Base-by-base conservation (phyloP, 495 filamentous ascomycete species). In the Penicillium nucicola region DNA sequence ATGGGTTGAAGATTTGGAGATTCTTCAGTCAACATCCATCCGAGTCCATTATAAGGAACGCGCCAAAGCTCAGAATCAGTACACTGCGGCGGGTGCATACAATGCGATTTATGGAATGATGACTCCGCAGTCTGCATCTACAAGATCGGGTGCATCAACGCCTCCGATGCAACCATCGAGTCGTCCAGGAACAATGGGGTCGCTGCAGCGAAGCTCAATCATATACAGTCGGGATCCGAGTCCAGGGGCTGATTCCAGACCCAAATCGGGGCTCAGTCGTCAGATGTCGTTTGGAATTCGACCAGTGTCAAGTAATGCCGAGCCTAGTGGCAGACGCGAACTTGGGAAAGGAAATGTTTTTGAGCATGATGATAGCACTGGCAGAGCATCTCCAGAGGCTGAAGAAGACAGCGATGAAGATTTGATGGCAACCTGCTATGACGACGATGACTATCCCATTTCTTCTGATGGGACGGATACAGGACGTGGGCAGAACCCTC, bases 1-100 rank as follows among this genome's bases (percentile, higher is more conserved):
- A 49, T 86, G 83, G 83, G 65, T 84, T 31, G 78, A 84, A 55
- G 78, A 83, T 56, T 55, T 86, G 31, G 84, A 84, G 33, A 78
- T 78, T 23, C 69, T 86, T 11, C 81, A 86, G 58, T 72, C 75
- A 14, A 81, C 77, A 7, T 74, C 77, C 1, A 75, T 80, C 72
- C 76, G 49, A 13, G 63, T 76, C n/a, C 72, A 76, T 42, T 66
- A 65, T 35, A 76, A 75, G 46, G 67, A 70, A 40, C 57, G 60
- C 15, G 55, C 53, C 10, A 76, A 74, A 31, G 37, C 68, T 7
- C 70, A 71, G 40, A 54, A 57, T 4, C 65, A 65, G 28, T 57
- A 61, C 14, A 52, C 56, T 6, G 37, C 48, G 20, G 60, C 65
- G 1, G 50, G 65, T 15, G 67, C 70, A 42, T 72, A 69, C 41